Conservation (phyloP, 169 alveolate genomes). For the Cryptosporidium sp. region DNA sequence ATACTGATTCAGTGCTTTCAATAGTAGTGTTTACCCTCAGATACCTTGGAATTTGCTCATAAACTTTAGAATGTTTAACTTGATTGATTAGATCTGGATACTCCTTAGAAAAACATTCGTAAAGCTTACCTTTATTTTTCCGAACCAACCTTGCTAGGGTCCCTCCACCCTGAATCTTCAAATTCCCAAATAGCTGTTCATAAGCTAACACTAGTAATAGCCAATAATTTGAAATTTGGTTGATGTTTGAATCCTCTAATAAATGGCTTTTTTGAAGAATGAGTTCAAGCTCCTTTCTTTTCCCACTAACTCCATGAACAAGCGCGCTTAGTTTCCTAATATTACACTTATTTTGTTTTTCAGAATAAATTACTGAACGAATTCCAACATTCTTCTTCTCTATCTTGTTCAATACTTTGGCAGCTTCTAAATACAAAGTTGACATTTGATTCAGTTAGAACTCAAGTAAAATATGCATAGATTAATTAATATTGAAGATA, state of each 20-base stretch:
- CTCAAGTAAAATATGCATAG: not conserved
- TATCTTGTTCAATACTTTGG: conserved; percentile 49
- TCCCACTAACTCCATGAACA: conserved; percentile 36
- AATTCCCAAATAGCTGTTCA: conserved; percentile 52
- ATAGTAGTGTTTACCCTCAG: conserved; percentile 57
- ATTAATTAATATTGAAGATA: not conserved
- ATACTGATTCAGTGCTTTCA: conserved; percentile 5
- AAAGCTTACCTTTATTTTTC: conserved; percentile 39
- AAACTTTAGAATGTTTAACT: not conserved
- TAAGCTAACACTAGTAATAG: conserved; percentile 31
- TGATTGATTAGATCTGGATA: conserved; percentile 41
- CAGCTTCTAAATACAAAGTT: conserved; percentile 45
- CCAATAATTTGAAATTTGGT: conserved; percentile 32
- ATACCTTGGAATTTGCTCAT: conserved; percentile 68
- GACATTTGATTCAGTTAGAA: conserved; percentile 23
- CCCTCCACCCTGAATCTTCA: conserved; percentile 70
- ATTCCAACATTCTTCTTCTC: conserved; percentile 37
- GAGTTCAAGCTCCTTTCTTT: conserved; percentile 32
- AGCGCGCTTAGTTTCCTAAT: conserved; percentile 35
- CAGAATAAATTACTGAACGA: conserved; percentile 47
- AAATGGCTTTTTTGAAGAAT: conserved; percentile 18
- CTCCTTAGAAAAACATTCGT: conserved; percentile 8
- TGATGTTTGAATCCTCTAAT: not conserved
- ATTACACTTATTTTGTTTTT: conserved; percentile 17
- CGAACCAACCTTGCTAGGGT: conserved; percentile 47